These are phyloP conservation scores for Aspergillus caelatus DNA, from an alignment of 2,329 filamentous ascomycete species.

Conservation along the genomic window DNA sequence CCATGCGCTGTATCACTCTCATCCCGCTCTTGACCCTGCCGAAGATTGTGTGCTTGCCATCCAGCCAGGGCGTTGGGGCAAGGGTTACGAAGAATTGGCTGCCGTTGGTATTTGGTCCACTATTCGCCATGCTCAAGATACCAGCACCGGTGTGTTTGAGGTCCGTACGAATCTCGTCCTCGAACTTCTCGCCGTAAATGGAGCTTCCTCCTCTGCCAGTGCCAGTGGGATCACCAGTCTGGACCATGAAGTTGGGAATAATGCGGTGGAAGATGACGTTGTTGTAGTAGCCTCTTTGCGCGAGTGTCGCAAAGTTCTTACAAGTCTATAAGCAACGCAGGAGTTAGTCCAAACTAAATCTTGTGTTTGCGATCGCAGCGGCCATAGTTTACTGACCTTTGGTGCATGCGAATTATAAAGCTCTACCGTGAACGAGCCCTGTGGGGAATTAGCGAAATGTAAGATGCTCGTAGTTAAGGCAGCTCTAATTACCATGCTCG, in stretches of 20 bases:
- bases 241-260: constrained; percentile 95
- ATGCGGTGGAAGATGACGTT: constrained; percentile 86
- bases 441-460: constrained; percentile 19
- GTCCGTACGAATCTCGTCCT: constrained; percentile 78
- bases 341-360: constrained; percentile 19
- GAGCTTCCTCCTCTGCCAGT: constrained; percentile 85
- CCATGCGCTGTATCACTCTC: constrained; percentile 83
- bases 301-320: constrained; percentile 82
- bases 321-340: constrained; percentile 61
- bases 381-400: constrained; percentile 48
- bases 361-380: constrained; percentile 1
- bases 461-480: background rate
- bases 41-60: constrained; percentile 97
- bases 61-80: constrained; percentile 91
- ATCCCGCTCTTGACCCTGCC: constrained; percentile 85
- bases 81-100: constrained; percentile 96
- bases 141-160: constrained; percentile 93
- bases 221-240: constrained; percentile 91
- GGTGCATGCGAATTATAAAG: constrained; percentile 90
- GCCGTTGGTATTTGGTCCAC: constrained; percentile 89
- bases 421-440: constrained; percentile 85
- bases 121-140: constrained; percentile 95
- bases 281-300: constrained; percentile 85
- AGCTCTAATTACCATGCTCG: constrained; percentile 71
- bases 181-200: constrained; percentile 93